These are phyloP conservation scores for Syzygium malaccense DNA, from an alignment of 441 rosid species.

Conservation along the genomic window DNA sequence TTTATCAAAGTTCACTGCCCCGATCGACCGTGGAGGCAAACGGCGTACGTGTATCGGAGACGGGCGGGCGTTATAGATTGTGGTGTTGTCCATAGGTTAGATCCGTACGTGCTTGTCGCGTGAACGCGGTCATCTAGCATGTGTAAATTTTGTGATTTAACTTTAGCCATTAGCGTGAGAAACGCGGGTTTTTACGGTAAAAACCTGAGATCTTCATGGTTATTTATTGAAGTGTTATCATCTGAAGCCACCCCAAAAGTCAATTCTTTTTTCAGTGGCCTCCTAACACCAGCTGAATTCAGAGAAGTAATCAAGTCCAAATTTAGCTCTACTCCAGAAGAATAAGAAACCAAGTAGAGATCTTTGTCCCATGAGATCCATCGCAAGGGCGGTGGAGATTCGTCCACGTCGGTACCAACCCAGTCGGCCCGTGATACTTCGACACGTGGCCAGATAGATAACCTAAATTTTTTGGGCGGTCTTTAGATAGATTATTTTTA, in stretches of 20 bases:
- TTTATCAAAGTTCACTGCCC: neutral
- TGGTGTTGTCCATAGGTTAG: neutral
- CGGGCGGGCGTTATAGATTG: neutral
- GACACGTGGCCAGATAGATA: neutral
- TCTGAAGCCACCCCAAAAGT: neutral
- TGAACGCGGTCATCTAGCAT: fast-evolving
- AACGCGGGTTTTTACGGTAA: neutral
- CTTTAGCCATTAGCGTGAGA: neutral
- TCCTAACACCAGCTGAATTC: neutral
- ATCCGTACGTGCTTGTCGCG: neutral
- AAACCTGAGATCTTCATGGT: neutral
- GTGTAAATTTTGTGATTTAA: neutral
- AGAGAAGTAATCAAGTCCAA: neutral
- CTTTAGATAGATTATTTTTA: neutral
- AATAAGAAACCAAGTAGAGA: neutral
- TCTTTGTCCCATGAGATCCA: neutral
- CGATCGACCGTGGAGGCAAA: neutral
- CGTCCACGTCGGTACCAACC: neutral
- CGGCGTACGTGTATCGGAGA: neutral
- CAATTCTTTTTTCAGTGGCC: neutral
- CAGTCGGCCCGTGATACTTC: neutral
- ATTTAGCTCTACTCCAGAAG: neutral
- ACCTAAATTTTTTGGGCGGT: neutral
- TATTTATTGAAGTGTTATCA: fast-evolving
- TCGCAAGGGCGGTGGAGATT: neutral